phyloP scores from a whole-genome alignment of 2,329 filamentous ascomycete species.

The Neodidymelliopsis sp. region DNA sequence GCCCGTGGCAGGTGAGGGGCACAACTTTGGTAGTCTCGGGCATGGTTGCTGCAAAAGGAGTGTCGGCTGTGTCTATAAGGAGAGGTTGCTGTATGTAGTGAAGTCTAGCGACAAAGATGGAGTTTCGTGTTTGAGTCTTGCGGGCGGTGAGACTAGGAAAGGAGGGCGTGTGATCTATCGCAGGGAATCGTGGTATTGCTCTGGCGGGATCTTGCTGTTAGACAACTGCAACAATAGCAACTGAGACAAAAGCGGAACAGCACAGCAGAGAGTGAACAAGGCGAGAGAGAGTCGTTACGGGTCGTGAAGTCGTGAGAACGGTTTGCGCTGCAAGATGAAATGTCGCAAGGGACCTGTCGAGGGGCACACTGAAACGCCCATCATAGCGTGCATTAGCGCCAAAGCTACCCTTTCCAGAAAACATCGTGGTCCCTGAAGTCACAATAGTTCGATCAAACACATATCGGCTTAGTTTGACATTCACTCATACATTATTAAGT shows the following conservation, averaged over 20 bases:
- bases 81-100: conserved; percentile 2
- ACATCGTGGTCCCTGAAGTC: too few relatives aligned
- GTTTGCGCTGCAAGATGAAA: conserved; percentile 15
- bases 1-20: conserved; percentile 91
- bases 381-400: conserved; percentile 11
- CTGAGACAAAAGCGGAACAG: conserved; percentile 3
- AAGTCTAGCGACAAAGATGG: background rate
- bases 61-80: conserved; percentile 2
- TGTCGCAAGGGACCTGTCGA: conserved; percentile 13
- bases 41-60: conserved; percentile 29
- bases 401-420: background rate
- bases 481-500: background rate
- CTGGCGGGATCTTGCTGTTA: conserved; percentile 3
- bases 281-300: conserved; percentile 36
- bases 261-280: conserved; percentile 25
- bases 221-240: conserved; percentile 5
- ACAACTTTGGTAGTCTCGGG: conserved; percentile 68
- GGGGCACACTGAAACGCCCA: conserved; percentile 17
- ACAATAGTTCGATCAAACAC: too few relatives aligned
- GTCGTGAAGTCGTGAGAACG: conserved; percentile 42
- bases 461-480: too few relatives aligned
- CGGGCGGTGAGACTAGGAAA: conserved; percentile 23
- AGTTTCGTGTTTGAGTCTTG: conserved; percentile 7
- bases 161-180: conserved; percentile 22
- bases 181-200: conserved; percentile 15